These are phyloP conservation scores for Phytophthora uliginosa DNA, from an alignment of 352 stramenopile genomes.

Conservation along the genomic window DNA sequence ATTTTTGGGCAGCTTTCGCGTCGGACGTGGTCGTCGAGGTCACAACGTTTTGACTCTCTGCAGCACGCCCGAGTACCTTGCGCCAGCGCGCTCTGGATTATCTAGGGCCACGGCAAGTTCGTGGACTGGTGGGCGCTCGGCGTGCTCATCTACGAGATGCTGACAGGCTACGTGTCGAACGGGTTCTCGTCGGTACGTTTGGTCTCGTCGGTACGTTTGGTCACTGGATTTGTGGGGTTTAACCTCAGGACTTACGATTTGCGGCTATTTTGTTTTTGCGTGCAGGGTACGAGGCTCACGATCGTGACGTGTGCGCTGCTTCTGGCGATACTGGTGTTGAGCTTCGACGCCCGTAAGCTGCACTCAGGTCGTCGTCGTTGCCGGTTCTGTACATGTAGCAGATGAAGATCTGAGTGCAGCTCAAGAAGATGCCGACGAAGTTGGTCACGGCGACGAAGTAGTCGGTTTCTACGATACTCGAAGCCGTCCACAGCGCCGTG, in stretches of 20 bases:
- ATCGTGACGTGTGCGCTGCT: too few species aligned
- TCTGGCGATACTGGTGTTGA: too few species aligned
- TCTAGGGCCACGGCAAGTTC: conserved; percentile 91
- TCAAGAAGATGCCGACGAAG: conserved; percentile 47
- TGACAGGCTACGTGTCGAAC: conserved; percentile 88
- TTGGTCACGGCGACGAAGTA: conserved; percentile 37
- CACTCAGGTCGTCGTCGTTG: conserved; percentile 10
- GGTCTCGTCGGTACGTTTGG: too few species aligned
- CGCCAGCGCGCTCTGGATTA: conserved; percentile 96
- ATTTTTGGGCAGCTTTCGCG: too few species aligned
- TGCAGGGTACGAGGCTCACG: too few species aligned
- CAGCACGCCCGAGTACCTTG: conserved; percentile 94
- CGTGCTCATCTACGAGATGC: conserved; percentile 94
- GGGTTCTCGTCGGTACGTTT: conserved; percentile 71
- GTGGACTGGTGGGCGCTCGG: conserved; percentile 95
- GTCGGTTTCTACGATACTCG: conserved; percentile 29
- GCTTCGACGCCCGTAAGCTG: too few species aligned
- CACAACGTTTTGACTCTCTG: conserved; percentile 94
- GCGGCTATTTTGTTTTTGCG: conserved; percentile 1
- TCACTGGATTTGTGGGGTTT: not conserved
- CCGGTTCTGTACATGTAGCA: conserved; percentile 50
- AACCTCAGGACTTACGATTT: conserved; percentile 3
- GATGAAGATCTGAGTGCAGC: conserved; percentile 51
- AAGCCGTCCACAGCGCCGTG: conserved; percentile 27
- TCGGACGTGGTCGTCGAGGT: conserved; percentile 89